Evolutionary conservation across 495 filamentous ascomycete species (phyloP).

Genomic region (Apodospora peruviana): DNA sequence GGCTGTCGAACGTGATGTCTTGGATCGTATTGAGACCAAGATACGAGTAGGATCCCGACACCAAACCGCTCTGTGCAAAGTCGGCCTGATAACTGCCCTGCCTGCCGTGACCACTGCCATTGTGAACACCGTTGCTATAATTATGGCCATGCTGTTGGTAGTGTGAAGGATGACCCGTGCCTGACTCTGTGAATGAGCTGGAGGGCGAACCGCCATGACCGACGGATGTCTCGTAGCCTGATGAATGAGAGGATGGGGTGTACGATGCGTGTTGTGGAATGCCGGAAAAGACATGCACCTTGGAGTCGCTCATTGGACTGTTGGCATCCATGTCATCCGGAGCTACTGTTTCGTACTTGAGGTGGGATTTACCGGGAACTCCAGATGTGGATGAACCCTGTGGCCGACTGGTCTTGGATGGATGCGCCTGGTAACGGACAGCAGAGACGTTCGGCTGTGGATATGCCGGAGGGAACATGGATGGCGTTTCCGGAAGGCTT

Average conservation of each 20-base stretch:
- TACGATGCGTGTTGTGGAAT: constrained; percentile 16
- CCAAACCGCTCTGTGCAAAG: constrained; percentile 34
- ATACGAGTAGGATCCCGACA: constrained; percentile 37
- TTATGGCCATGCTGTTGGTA: constrained; percentile 4
- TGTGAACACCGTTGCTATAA: constrained; percentile 1
- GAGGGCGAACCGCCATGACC: constrained; percentile 28
- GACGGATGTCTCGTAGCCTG: constrained; percentile 25
- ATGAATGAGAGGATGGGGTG: constrained; percentile 21
- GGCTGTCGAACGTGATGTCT: constrained; percentile 63
- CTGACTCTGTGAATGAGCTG: constrained; percentile 20
- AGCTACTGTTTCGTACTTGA: constrained; percentile 30
- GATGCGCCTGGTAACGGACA: constrained; percentile 30
- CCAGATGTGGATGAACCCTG: constrained; percentile 17
- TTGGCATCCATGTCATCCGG: constrained; percentile 23
- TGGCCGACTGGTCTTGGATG: constrained; percentile 14
- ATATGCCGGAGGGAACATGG: constrained; percentile 41
- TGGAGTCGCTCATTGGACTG: constrained; percentile 17
- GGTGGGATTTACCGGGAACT: constrained; percentile 27
- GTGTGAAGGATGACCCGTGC: constrained; percentile 10
- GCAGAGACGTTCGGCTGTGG: constrained; percentile 42
- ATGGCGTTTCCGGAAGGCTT: constrained; percentile 36
- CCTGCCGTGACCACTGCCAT: background rate
- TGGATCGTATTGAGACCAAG: constrained; percentile 36
- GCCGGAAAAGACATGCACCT: constrained; percentile 16
- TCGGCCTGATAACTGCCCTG: constrained; percentile 18